A percentile compares a stretch with the other conserved stretches of the same genome.
Conservation (phyloP, 2,329 filamentous ascomycete species). For the Talaromyces sp. region DNA sequence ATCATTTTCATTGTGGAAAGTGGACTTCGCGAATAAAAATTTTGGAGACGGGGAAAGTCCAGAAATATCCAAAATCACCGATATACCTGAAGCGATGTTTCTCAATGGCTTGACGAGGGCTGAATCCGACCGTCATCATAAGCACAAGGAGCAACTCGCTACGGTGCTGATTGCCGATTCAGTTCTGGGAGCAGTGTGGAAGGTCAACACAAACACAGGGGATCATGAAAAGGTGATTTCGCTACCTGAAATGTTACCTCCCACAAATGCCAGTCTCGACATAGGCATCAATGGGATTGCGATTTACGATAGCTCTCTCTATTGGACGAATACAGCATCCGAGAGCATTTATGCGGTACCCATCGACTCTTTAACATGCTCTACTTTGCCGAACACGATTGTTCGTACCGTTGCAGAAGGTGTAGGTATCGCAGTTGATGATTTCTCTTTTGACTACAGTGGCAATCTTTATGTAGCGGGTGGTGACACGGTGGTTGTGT, state of each 20-base stretch:
- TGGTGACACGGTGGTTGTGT: background rate
- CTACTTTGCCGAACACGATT: background rate
- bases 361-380: background rate
- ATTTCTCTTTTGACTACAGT: background rate
- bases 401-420: background rate
- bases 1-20: background rate
- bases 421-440: background rate
- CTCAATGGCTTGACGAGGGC: slow-evolving; percentile 37
- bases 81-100: slow-evolving; percentile 25
- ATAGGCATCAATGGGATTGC: background rate
- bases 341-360: background rate
- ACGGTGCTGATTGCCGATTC: background rate
- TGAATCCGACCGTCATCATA: background rate
- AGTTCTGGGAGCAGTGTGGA: background rate
- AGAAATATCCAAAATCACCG: background rate
- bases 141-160: background rate
- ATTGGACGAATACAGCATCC: background rate
- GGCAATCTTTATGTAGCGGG: background rate
- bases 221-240: background rate
- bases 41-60: no score
- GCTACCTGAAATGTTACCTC: background rate
- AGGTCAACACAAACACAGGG: background rate
- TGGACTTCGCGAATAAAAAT: background rate
- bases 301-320: background rate
- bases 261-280: background rate